phyloP scores from a whole-genome alignment of 805 yeast genomes.

The Ogataea glucozyma region DNA sequence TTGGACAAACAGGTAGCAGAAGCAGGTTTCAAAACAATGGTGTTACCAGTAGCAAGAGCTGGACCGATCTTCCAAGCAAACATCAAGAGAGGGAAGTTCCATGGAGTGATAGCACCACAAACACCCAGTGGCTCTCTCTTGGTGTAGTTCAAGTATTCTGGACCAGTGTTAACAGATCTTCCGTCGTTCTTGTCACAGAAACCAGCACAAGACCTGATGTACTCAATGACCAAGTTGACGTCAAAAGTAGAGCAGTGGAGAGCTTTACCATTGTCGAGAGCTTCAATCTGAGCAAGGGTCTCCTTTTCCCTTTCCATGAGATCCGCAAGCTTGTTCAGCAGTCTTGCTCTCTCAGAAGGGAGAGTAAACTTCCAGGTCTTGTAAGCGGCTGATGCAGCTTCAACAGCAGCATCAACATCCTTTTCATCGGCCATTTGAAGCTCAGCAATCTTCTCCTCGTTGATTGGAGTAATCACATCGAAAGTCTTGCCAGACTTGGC shows the following conservation, averaged over 20 bases:
- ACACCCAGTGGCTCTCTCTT: slow-evolving; percentile 92
- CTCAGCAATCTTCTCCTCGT: slow-evolving; percentile 67
- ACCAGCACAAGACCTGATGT: slow-evolving; percentile 84
- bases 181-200: slow-evolving; percentile 89
- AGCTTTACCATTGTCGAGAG: slow-evolving; percentile 89
- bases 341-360: slow-evolving; percentile 65
- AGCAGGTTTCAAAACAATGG: slow-evolving; percentile 85
- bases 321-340: slow-evolving; percentile 72
- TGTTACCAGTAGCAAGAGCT: slow-evolving; percentile 87
- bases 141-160: slow-evolving; percentile 71
- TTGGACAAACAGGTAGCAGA: slow-evolving; percentile 92
- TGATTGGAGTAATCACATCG: slow-evolving; percentile 64
- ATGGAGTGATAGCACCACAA: slow-evolving; percentile 93
- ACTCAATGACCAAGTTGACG: slow-evolving; percentile 65
- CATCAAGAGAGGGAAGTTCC: slow-evolving; percentile 96
- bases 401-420: slow-evolving; percentile 83
- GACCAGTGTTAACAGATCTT: slow-evolving; percentile 71
- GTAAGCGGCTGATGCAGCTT: slow-evolving; percentile 81
- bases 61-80: slow-evolving; percentile 95
- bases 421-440: slow-evolving; percentile 75
- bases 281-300: slow-evolving; percentile 74
- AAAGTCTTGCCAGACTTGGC: slow-evolving; percentile 61
- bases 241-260: slow-evolving; percentile 71
- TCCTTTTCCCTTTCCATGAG: slow-evolving; percentile 72
- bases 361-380: slow-evolving; percentile 69